Conservation (phyloP, 768 basidiomycete genomes). For the Candolleomyces eurysporus region DNA sequence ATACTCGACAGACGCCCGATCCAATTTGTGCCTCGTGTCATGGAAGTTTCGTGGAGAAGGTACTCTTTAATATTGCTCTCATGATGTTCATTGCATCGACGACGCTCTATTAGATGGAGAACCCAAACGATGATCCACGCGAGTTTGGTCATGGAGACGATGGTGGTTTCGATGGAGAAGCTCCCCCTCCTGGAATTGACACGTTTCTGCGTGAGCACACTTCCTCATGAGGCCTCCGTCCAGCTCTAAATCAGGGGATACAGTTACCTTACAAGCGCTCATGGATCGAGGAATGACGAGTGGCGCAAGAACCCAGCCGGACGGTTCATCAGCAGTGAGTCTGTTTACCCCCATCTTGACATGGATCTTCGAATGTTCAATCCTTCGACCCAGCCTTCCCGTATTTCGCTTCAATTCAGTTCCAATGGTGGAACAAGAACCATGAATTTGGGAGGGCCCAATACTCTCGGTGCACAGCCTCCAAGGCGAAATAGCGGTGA, state of each 20-base stretch:
- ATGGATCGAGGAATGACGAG: constrained; percentile 33
- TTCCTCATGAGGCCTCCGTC: constrained; percentile 1
- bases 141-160: constrained; percentile 46
- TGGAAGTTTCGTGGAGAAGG: constrained; percentile 83
- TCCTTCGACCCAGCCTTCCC: background rate
- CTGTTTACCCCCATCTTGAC: background rate
- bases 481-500: constrained; percentile 8
- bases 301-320: constrained; percentile 6
- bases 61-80: constrained; percentile 19
- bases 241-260: background rate
- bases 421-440: constrained; percentile 5
- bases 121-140: constrained; percentile 73
- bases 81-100: constrained; percentile 10
- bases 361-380: background rate
- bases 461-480: background rate
- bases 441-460: constrained; percentile 6
- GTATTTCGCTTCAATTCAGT: constrained; percentile 12
- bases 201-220: constrained; percentile 46
- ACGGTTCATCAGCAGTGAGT: background rate
- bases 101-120: constrained; percentile 57
- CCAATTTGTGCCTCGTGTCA: constrained; percentile 82
- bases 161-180: constrained; percentile 22
- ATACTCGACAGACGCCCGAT: constrained; percentile 44
- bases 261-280: constrained; percentile 35
- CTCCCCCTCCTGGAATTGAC: constrained; percentile 37